A percentile compares a stretch with the other conserved stretches of the same genome.
Conservation (phyloP, 1,284 basidiomycete genomes). For the Leccinum huronense region DNA sequence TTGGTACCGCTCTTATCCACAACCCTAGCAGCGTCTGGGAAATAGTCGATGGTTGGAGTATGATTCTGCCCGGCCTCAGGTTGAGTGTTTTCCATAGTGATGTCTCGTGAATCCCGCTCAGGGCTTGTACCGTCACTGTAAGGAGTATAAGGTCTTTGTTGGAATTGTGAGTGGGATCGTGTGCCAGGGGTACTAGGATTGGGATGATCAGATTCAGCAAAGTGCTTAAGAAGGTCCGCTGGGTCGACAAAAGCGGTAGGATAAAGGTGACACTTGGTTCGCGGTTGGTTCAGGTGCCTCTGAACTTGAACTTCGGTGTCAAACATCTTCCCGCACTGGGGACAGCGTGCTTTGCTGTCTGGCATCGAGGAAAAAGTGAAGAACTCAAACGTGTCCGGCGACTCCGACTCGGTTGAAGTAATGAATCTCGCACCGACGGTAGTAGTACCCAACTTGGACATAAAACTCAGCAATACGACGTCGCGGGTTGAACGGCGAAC, state of each 20-base stretch:
- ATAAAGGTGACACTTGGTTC: neutral
- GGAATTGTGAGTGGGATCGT: neutral
- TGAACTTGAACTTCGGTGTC: neutral
- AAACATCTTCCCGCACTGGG: conserved; percentile 4
- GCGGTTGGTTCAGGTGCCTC: conserved; percentile 2
- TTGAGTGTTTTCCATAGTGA: neutral
- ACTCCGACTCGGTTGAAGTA: too few species aligned
- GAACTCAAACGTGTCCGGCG: too few species aligned
- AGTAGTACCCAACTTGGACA: too few species aligned
- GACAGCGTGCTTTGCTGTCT: neutral
- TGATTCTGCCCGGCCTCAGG: neutral
- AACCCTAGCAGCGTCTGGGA: neutral
- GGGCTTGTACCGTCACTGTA: neutral
- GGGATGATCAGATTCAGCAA: neutral
- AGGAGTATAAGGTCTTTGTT: neutral
- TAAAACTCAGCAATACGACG: too few species aligned
- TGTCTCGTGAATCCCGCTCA: neutral
- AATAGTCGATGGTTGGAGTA: neutral
- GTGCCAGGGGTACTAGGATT: neutral
- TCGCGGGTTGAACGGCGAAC: too few species aligned
- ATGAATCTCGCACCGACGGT: too few species aligned
- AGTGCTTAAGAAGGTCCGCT: neutral
- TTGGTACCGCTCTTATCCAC: neutral
- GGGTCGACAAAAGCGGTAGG: neutral
- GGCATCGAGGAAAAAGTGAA: neutral